phyloP scores from a whole-genome alignment of 2,329 filamentous ascomycete species.

The Botrytis paeoniae region DNA sequence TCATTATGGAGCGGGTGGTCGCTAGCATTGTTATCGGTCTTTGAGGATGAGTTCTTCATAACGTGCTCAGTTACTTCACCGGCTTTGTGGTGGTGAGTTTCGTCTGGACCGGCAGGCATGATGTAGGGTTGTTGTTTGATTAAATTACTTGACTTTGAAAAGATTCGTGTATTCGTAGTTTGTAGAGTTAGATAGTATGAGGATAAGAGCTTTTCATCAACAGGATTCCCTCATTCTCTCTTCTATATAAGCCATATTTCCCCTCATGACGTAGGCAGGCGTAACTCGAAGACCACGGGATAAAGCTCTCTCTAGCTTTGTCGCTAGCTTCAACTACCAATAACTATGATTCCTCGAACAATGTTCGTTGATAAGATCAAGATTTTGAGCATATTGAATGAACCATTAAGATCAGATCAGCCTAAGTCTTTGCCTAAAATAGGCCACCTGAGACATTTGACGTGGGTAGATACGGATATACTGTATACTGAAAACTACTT shows the following conservation, averaged over 20 bases:
- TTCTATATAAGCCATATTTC: slow-evolving; percentile 15
- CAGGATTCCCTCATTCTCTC: slow-evolving; percentile 1
- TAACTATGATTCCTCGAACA: not conserved
- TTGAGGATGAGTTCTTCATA: slow-evolving; percentile 39
- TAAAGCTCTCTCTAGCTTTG: not conserved
- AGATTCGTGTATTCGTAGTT: not conserved
- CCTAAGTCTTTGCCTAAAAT: not conserved
- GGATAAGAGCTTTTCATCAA: not conserved
- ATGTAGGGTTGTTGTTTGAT: slow-evolving; percentile 25
- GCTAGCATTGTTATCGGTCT: slow-evolving; percentile 40
- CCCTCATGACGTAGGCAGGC: slow-evolving; percentile 20
- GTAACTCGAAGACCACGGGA: not conserved
- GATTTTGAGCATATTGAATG: not conserved
- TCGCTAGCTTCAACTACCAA: not conserved
- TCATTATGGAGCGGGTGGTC: slow-evolving; percentile 39
- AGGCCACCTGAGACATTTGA: not conserved
- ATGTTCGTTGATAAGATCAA: not conserved
- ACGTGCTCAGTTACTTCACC: slow-evolving; percentile 39
- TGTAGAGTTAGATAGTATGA: not conserved
- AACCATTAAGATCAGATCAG: not conserved
- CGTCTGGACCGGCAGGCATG: slow-evolving; percentile 41
- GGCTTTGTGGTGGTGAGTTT: slow-evolving; percentile 39
- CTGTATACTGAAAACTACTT: not conserved
- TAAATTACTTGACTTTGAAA: slow-evolving; percentile 7
- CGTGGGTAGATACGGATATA: not conserved